A percentile compares a stretch with the other conserved stretches of the same genome.
phyloP scores from a whole-genome alignment of 345 rosid genomes.

The Bretschneidera sinensis region DNA sequence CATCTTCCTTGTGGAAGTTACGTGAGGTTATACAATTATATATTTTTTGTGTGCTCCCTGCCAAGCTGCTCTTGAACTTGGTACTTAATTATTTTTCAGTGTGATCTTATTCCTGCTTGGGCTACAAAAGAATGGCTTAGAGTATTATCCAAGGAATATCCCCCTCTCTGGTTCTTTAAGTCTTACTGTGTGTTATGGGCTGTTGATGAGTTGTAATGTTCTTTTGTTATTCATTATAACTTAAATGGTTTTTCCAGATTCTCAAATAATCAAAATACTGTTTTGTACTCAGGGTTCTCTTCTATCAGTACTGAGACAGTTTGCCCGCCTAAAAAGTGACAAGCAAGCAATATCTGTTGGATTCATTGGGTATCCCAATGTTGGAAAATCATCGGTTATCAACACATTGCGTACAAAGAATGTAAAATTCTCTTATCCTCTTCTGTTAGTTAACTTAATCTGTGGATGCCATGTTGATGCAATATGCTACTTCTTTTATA shows the following conservation, averaged over 20 bases:
- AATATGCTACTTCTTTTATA: too few species aligned
- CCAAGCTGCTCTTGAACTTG: conserved; percentile 3
- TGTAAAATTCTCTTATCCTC: conserved; percentile 30
- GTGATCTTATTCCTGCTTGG: conserved; percentile 98
- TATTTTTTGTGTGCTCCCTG: neutral
- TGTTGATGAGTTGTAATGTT: neutral
- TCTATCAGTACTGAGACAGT: conserved; percentile 83
- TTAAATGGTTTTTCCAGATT: neutral
- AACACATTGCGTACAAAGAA: conserved; percentile 90
- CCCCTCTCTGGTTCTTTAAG: conserved; percentile 16
- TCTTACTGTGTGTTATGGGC: neutral
- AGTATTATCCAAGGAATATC: conserved; percentile 80
- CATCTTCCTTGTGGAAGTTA: neutral
- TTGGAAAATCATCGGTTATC: conserved; percentile 95
- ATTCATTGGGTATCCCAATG: conserved; percentile 95
- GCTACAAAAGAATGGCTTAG: conserved; percentile 94
- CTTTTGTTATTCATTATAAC: too few species aligned
- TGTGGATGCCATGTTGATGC: neutral
- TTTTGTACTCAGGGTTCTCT: conserved; percentile 69
- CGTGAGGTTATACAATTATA: neutral
- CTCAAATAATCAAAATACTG: conserved; percentile 15
- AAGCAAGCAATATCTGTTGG: conserved; percentile 97
- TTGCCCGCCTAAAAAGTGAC: conserved; percentile 82
- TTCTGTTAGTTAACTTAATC: neutral
- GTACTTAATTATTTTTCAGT: conserved; percentile 34